A percentile compares a stretch with the other conserved stretches of the same genome.
phyloP scores from a whole-genome alignment of 2,329 filamentous ascomycete species.

The Eurotiales sp. region DNA sequence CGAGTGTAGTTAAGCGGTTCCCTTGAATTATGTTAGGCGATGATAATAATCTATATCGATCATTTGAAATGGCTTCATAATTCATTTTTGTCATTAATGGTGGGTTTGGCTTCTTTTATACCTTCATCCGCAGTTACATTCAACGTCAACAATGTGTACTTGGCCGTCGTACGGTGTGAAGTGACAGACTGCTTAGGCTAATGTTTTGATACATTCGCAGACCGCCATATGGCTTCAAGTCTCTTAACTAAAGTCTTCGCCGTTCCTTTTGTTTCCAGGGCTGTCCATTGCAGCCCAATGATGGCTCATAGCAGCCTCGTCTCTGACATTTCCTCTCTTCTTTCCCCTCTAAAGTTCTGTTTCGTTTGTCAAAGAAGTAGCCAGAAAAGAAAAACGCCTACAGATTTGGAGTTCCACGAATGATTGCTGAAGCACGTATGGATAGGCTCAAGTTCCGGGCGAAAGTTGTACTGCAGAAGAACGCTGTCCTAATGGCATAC shows the following conservation, averaged over 20 bases:
- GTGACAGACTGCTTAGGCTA: no score
- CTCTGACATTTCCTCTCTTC: not conserved
- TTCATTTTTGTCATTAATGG: not conserved
- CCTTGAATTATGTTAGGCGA: no score
- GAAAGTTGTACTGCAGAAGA: not conserved
- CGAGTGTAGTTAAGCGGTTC: no score
- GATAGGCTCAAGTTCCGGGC: not conserved
- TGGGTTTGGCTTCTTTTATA: not conserved
- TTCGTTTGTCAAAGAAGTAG: not conserved
- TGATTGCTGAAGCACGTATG: not conserved
- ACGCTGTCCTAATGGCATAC: not conserved
- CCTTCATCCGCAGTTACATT: not conserved
- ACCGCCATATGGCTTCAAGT: constrained; percentile 7
- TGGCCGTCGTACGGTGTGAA: no score
- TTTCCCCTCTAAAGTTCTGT: not conserved
- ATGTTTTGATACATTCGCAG: no score
- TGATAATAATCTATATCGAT: no score
- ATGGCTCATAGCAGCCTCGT: not conserved
- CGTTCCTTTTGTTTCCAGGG: not conserved
- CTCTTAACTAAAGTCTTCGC: not conserved
- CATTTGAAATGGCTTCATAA: no score
- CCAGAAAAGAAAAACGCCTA: not conserved
- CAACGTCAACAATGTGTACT: not conserved
- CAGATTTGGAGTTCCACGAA: not conserved
- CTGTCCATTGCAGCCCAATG: constrained; percentile 5